Conservation (phyloP, 768 basidiomycete species). For the Filobasidium wieringae region DNA sequence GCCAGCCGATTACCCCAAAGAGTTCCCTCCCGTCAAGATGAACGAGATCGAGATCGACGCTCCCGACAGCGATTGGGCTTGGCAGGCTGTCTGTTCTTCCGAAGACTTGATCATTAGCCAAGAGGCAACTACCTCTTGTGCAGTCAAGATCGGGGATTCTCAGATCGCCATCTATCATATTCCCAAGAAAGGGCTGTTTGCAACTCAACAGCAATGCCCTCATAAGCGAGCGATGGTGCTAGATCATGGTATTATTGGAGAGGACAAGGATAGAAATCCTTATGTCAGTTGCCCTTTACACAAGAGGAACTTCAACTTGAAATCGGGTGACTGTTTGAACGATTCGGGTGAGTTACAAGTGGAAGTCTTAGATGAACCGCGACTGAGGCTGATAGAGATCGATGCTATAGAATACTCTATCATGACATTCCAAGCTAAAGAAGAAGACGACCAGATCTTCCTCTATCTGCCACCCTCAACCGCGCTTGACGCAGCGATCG, state of each 20-base stretch:
- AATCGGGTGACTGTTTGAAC: constrained; percentile 50
- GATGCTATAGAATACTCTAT: constrained; percentile 37
- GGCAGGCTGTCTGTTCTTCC: constrained; percentile 46
- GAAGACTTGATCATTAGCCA: constrained; percentile 46
- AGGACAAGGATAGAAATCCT: constrained; percentile 49
- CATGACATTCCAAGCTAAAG: constrained; percentile 51
- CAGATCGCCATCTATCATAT: constrained; percentile 61
- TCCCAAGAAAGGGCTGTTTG: constrained; percentile 50
- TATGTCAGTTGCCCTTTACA: constrained; percentile 48
- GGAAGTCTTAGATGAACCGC: too few relatives aligned
- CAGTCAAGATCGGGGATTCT: constrained; percentile 36
- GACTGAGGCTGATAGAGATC: too few relatives aligned
- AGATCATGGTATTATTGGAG: constrained; percentile 55
- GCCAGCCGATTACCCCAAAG: constrained; percentile 59
- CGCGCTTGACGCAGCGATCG: constrained; percentile 52
- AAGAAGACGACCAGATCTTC: constrained; percentile 43
- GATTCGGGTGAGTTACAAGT: constrained; percentile 44
- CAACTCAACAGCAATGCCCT: constrained; percentile 56
- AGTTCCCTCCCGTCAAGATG: constrained; percentile 46
- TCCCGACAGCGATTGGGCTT: constrained; percentile 49
- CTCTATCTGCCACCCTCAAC: constrained; percentile 48
- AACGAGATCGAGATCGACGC: constrained; percentile 40
- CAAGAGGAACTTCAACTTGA: constrained; percentile 55
- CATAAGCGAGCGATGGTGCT: constrained; percentile 57
- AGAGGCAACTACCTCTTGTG: constrained; percentile 43